Evolutionary conservation across 495 filamentous ascomycete species (phyloP), one percentile per base, ranked within the genome.

Genomic region (Aspergillus indologenus): DNA sequence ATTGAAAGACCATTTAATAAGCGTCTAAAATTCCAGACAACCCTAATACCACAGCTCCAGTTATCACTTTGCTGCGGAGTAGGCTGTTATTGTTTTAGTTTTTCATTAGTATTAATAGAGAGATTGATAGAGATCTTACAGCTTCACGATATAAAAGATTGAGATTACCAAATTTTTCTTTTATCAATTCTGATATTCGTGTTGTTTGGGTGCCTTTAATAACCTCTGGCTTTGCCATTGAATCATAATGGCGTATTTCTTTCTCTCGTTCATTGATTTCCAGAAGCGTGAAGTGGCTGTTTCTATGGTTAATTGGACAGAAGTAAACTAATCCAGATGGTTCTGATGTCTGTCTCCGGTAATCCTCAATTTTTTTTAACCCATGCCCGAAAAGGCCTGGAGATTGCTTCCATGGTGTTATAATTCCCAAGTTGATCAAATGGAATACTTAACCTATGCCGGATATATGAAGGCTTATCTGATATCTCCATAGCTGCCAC

Each of bases 1-100:
- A 56, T 47, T 6, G 18, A 23, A 22, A 56, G 44, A 5, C 26
- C 43, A 56, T 56, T 56, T 23, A 42, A 43, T 19, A 56, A 44
- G 14, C 20, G 54, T 11, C 22, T 15, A 19, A 56, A 56, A 29
- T 56, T 56, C 54, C 54, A 56, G 43, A 42, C 22, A 24, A 56
- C 54, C n/a, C 54, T 19, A 22, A 56, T 44, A 14, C 54, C 54
- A 47, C 54, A 56, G 54, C 54, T 56, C 54, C 43, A 56, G 54
- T 31, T 31, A 20, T 56, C 43, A 26, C 15, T 47, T 44, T 56
- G 43, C 43, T 56, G 54, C 12, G 54, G 54, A 19, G 54, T 56
- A 46, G 54, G 54, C 54, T 56, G 20, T 18, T 17, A 29, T 29
- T 9, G 9, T 29, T 3, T 29, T 29, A 29, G 4, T 29, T 9